Evolutionary conservation across 768 basidiomycete genomes (phyloP), one percentile per base, ranked within the genome.

Genomic region (Russula sp.): DNA sequence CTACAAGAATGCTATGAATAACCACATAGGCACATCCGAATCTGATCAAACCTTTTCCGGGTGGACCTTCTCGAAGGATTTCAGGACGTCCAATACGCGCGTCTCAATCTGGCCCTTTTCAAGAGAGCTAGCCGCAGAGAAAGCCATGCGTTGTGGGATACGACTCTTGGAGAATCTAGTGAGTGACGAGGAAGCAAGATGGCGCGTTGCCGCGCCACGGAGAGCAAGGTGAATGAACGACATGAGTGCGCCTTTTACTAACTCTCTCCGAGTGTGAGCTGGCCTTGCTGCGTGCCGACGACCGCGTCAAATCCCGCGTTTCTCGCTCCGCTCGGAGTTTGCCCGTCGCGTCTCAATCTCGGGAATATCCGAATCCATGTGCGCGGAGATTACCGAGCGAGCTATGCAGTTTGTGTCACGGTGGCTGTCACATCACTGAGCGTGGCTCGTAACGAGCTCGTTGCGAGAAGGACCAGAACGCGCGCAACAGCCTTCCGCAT

Each of bases 11-110:
- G 38, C 38, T 16, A 22, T 51, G 22, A 57, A 20, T 13, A 40
- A 42, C 28, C 18, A 50, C 16, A 13, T 59, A 22, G 36, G 26
- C 44, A 22, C 10, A 59, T 26, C 44, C 38, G 67, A 66, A 46
- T 70, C 32, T 62, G 53, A 34, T 42, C 57, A 38, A 11, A 85
- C 93, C 81, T 94, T 94, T 50, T 80, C 75, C 20, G 79, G 78
- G 75, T 92, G 83, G 58, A 95, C 89, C 78, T 94, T 94, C 76
- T 95, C 94, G 75, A 93, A 95, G 24, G 85, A 84, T 79, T 90
- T 89, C 74, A 97, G 76, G 53, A 94, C 87, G 64, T 93, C 90
- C 63, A 92, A 73, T 57, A 97, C 84, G 69, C 94, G 85, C 70
- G 80, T 74, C 73, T 87, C 80, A 71, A 97, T 89, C 69, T 80